These are phyloP conservation scores for Chalaropsis ovoidea DNA, from an alignment of 2,329 filamentous ascomycete genomes.

Conservation along the genomic window DNA sequence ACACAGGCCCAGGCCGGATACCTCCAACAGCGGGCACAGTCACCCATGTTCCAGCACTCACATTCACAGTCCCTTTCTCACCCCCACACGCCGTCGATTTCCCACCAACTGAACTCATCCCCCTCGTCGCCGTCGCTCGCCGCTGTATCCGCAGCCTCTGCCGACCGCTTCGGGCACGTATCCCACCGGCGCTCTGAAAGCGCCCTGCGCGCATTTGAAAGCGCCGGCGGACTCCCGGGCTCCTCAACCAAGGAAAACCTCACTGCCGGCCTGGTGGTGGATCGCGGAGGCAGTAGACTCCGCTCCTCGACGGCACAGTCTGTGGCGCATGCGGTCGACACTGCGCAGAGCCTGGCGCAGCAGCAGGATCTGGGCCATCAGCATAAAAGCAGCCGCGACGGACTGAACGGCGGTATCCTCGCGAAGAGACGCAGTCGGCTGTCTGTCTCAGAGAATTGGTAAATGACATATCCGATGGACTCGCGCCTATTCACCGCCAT, in stretches of 20 bases:
- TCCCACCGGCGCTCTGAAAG: conserved; percentile 22
- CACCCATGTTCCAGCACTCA: conserved; percentile 32
- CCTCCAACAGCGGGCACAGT: conserved; percentile 35
- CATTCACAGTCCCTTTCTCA: conserved; percentile 26
- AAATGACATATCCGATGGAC: background rate
- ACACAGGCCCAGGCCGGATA: conserved; percentile 15
- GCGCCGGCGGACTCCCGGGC: conserved; percentile 1
- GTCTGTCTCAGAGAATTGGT: conserved; percentile 20
- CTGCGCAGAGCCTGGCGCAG: background rate
- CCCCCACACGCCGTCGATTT: conserved; percentile 26
- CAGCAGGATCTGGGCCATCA: conserved; percentile 14
- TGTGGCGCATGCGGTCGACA: conserved; percentile 1
- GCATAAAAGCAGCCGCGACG: conserved; percentile 16
- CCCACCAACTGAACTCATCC: conserved; percentile 33
- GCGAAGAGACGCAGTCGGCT: conserved; percentile 22
- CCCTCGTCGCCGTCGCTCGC: conserved; percentile 35
- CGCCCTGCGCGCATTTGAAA: conserved; percentile 16
- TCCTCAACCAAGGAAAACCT: conserved; percentile 14
- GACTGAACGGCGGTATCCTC: conserved; percentile 9
- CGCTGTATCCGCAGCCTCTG: conserved; percentile 17
- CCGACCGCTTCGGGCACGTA: conserved; percentile 19
- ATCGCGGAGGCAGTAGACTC: conserved; percentile 17
- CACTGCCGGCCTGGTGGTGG: conserved; percentile 5
- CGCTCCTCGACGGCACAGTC: conserved; percentile 15
- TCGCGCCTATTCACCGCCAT: background rate